A percentile compares a stretch with the other conserved stretches of the same genome.
phyloP scores from a whole-genome alignment of 495 filamentous ascomycete genomes.

The Amorphotheca resinae region DNA sequence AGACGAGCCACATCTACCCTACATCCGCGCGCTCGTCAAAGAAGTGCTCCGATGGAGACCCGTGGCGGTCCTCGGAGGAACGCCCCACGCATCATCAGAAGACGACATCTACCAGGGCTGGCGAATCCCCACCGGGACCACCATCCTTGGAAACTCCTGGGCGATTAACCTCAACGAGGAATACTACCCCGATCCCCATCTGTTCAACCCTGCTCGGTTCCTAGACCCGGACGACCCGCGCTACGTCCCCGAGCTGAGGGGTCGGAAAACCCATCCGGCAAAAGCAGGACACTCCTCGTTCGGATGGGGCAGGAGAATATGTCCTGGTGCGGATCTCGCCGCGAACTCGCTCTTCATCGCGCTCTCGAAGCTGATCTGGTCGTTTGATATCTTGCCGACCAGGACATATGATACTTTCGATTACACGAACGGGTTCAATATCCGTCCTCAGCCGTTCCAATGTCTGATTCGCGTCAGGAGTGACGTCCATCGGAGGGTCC shows the following conservation, averaged over 20 bases:
- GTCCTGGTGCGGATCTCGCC: constrained; percentile 35
- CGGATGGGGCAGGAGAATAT: constrained; percentile 38
- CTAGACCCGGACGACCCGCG: constrained; percentile 24
- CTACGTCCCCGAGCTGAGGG: constrained; percentile 2
- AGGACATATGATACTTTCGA: constrained; percentile 16
- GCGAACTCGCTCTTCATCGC: constrained; percentile 31
- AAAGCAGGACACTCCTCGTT: constrained; percentile 34
- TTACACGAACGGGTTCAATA: constrained; percentile 27
- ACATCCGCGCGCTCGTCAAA: constrained; percentile 32
- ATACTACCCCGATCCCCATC: constrained; percentile 45
- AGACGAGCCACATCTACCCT: constrained; percentile 33
- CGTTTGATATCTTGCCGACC: constrained; percentile 26
- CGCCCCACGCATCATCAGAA: constrained; percentile 43
- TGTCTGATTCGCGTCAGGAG: constrained; percentile 20
- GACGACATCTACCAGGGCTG: constrained; percentile 42
- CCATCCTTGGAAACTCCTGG: constrained; percentile 38
- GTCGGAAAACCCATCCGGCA: constrained; percentile 26
- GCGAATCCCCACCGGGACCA: constrained; percentile 39
- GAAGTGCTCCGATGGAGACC: constrained; percentile 43
- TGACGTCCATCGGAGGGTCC: constrained; percentile 18
- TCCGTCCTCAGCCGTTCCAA: constrained; percentile 26
- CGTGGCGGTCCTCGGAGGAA: constrained; percentile 39
- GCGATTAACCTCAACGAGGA: constrained; percentile 49
- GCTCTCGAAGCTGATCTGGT: constrained; percentile 36
- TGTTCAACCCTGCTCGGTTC: constrained; percentile 43